Evolutionary conservation across 352 stramenopile species (phyloP), one percentile per base, ranked within the genome.

Genomic region (Phytopythium oedochilum): DNA sequence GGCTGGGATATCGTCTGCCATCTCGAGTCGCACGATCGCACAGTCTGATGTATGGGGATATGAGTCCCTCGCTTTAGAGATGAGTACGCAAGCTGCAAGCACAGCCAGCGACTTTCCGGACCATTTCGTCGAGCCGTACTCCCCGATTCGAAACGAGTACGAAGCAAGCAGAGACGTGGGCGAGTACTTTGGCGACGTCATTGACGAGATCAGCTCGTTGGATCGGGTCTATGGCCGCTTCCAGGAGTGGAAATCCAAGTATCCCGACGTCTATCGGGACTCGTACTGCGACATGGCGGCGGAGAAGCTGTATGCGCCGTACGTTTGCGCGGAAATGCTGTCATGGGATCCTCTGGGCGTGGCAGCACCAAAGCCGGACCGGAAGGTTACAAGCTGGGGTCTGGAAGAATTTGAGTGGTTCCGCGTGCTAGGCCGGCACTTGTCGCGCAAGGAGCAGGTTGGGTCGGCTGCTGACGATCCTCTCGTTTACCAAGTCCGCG

Each of bases 201-300:
- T 92, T 29, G 78, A 89, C 55, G 82, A 89, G 14, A 74, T 89
- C 38, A 88, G 68, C 53, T 85, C 78, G 34, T 53, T 92, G 23
- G 58, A 72, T 9, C 63, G 60, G n/a, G 82, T 90, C 3, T 82
- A 80, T 20, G 64, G 61, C 5, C 71, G 70, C 39, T 92, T 92
- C 23, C 71, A 86, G 25, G 75, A 88, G 45, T 92, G 82, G 82
- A 80, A 85, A 49, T 45, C 50, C 8, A 87, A 83, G 51, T 92
- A 89, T 31, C 78, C 82, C 0, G 53, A 78, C n/a, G 64, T 88
- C 0, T 90, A 92, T 60, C 74, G 85, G 49, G 73, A 70, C 18
- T 66, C 69, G 8, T 92, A 82, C 59, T 82, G 75, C 26, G 69
- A 86, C 40, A 40, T 92, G 22, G 76, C 78, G 2, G 53, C 78